Conservation (phyloP, 1,284 basidiomycete genomes). For the Pseudozyma thailandica region DNA sequence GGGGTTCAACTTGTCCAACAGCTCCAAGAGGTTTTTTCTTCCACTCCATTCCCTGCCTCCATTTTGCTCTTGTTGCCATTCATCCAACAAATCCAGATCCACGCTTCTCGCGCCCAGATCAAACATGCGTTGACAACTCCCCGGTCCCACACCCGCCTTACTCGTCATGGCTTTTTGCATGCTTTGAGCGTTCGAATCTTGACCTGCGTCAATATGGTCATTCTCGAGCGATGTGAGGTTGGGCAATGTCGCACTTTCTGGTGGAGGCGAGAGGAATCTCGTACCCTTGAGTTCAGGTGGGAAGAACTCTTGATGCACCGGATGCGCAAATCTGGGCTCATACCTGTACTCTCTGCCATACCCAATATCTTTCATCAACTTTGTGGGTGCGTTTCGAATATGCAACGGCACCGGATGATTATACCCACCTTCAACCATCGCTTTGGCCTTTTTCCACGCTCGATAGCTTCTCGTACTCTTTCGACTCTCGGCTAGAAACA, state of each 20-base stretch:
- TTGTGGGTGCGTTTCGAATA: slow-evolving; percentile 87
- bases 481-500: slow-evolving; percentile 82
- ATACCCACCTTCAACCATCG: slow-evolving; percentile 46
- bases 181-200: slow-evolving; percentile 8
- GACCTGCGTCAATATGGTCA: neutral
- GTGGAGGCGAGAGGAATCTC: slow-evolving; percentile 73
- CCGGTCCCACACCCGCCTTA: slow-evolving; percentile 50
- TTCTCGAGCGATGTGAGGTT: neutral
- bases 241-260: slow-evolving; percentile 68
- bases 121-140: slow-evolving; percentile 61
- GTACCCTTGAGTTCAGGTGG: slow-evolving; percentile 69
- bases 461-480: slow-evolving; percentile 77
- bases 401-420: slow-evolving; percentile 77
- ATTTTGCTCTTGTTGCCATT: slow-evolving; percentile 80
- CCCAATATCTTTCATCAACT: slow-evolving; percentile 82
- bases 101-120: slow-evolving; percentile 69
- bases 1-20: slow-evolving; percentile 8
- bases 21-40: slow-evolving; percentile 18
- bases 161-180: slow-evolving; percentile 22
- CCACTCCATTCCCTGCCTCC: slow-evolving; percentile 77
- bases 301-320: slow-evolving; percentile 70
- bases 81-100: slow-evolving; percentile 77
- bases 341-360: slow-evolving; percentile 74
- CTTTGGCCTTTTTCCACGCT: slow-evolving; percentile 62
- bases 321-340: slow-evolving; percentile 80